A percentile compares a stretch with the other conserved stretches of the same genome.
Conservation (phyloP, 768 basidiomycete species). For the Lactarius pseudohatsudake region DNA sequence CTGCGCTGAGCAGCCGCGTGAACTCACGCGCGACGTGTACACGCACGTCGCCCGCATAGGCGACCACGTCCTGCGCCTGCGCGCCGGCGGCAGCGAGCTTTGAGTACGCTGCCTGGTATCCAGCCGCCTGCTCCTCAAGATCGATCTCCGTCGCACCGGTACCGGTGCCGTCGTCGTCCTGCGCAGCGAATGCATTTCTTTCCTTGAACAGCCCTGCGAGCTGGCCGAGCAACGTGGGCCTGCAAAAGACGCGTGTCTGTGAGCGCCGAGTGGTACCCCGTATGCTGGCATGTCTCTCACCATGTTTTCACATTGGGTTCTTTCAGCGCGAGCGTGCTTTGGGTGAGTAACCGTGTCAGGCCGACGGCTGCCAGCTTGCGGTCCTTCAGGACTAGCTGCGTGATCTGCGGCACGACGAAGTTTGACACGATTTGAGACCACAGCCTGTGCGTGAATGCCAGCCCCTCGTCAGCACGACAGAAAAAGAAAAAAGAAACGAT, state of each 20-base stretch:
- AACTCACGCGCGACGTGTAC: slow-evolving; percentile 51
- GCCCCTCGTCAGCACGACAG: background rate
- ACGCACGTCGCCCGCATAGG: slow-evolving; percentile 56
- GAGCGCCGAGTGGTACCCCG: background rate
- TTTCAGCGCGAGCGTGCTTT: slow-evolving; percentile 67
- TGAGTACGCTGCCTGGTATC: slow-evolving; percentile 94
- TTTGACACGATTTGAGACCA: slow-evolving; percentile 78
- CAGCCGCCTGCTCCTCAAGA: slow-evolving; percentile 84
- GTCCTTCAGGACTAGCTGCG: slow-evolving; percentile 79
- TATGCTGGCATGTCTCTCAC: slow-evolving; percentile 40
- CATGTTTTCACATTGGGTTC: slow-evolving; percentile 64
- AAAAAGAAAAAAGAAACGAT: background rate
- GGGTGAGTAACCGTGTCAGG: slow-evolving; percentile 72
- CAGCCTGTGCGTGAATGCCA: slow-evolving; percentile 44
- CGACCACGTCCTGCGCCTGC: slow-evolving; percentile 57
- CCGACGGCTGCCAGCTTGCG: slow-evolving; percentile 85
- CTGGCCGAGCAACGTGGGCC: slow-evolving; percentile 68
- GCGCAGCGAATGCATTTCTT: slow-evolving; percentile 61
- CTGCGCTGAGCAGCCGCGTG: slow-evolving; percentile 22
- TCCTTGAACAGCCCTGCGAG: slow-evolving; percentile 77
- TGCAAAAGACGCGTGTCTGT: slow-evolving; percentile 34
- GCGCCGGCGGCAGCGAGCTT: slow-evolving; percentile 80
- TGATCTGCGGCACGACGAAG: slow-evolving; percentile 77
- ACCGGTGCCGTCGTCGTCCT: slow-evolving; percentile 54
- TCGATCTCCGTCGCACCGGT: slow-evolving; percentile 75